A percentile compares a stretch with the other conserved stretches of the same genome.
Conservation (phyloP, 352 stramenopile genomes). For the Globisporangium radiosum region DNA sequence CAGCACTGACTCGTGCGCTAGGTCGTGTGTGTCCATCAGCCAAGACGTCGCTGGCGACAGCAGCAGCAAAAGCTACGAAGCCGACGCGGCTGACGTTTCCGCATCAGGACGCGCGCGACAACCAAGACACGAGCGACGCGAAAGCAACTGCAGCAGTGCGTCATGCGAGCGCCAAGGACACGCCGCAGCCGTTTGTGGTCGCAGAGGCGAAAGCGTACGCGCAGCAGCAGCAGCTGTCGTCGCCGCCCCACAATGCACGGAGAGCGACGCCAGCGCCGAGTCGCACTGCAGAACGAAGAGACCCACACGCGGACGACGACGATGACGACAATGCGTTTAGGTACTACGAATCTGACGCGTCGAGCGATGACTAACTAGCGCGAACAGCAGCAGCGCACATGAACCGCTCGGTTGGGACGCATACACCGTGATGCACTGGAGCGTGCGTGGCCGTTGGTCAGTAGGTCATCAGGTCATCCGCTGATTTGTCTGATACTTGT, state of each 20-base stretch:
- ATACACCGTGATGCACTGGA: no score
- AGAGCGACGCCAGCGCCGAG: not conserved
- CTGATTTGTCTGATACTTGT: not conserved
- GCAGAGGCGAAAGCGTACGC: not conserved
- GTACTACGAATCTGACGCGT: slow-evolving; percentile 1
- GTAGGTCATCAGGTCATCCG: no score
- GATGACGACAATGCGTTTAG: not conserved
- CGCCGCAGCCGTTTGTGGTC: no score
- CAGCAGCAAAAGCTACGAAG: not conserved
- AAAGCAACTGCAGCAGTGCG: not conserved
- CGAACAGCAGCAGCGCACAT: no score
- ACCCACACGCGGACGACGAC: not conserved
- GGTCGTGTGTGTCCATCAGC: not conserved
- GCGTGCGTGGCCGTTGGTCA: no score
- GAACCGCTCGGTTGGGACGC: no score
- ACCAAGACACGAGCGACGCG: not conserved
- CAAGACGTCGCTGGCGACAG: not conserved
- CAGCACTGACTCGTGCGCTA: not conserved
- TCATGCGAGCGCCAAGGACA: not conserved
- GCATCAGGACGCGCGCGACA: not conserved
- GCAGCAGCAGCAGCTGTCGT: not conserved
- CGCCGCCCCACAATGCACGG: not conserved
- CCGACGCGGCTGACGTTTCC: no score
- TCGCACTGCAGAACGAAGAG: not conserved
- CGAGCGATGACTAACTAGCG: not conserved